Base-by-base conservation (phyloP, 73 alveolate species). In the Paramecium pentaurelia region DNA sequence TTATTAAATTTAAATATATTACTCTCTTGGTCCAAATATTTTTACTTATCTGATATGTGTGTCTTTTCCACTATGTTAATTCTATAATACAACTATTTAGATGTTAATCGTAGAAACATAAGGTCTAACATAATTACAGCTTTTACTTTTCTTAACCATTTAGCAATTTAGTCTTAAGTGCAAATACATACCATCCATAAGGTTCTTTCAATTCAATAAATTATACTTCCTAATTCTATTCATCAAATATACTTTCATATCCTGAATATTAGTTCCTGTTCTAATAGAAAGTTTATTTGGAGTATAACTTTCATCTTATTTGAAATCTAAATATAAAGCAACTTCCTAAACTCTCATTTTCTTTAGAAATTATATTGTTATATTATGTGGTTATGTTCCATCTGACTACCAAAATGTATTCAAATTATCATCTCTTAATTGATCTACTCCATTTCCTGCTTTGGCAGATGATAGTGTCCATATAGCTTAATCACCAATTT, bases 361-460 rank as follows among this genome's bases (percentile, higher is more conserved):
- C 95, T 97, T 96, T 40, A 97, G 96, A 94, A 97, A 98, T 94
- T 96, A 95, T 37, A 98, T 98, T 77, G 96, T 95, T 68, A 98
- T 96, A 85, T 92, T 96, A 87, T 98, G 99, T 30, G 99, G 99
- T 92, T 98, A 97, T 54, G 97, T 93, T 40, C 99, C 99, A 92
- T 98, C 99, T 88, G 99, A 95, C 97, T 98, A 98, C 99, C 99
- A 98, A 96, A 97, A 98, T 16, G 99, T 98, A 38, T 96, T 92
- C 40, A 95, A 93, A 89, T 95, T 95, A 86, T 96, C 99, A 88
- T 98, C 99, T 92, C 99, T 96, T 59, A 98, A 92, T 92, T 98
- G 96, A 40, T 98, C 99, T 18, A 98, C 99, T 51, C 99, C 99
- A 96, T 98, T 97, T 42, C 99, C 99, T 91, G 97, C 95, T 90